Base-by-base conservation (phyloP, 2,329 filamentous ascomycete species). In the Leptographium flavum region DNA sequence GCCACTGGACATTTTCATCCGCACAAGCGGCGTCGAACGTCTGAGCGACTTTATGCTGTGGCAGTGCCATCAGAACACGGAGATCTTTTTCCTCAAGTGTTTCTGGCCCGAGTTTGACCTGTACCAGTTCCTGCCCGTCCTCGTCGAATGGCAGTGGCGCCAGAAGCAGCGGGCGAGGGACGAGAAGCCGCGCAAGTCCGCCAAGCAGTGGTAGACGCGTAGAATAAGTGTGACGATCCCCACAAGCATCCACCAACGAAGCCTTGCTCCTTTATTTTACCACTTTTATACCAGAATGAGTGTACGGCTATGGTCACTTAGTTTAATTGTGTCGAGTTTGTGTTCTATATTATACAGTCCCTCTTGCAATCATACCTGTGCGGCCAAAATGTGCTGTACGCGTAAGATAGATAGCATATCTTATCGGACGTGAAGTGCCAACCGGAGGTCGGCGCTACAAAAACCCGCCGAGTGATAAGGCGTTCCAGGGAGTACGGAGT, bases 11-110 rank as follows among this genome's bases (percentile, higher is more conserved):
- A 73, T 98, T 13, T 79, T 98, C 45, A 74, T 98, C 42, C 79
- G 92, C 42, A 98, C 92, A 5, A 95, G 87, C 50, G 90, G 88
- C 25, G 92, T 98, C 14, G 83, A 88, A 61, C 76, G 92, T 41
- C 68, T 98, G 48, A 95, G 87, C 58, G 92, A 98, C 60, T 98
- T 96, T 56, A 92, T 98, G 88, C 78, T 98, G 30, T 98, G 92
- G 92, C 92, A 98, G 63, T 92, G 86, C 56, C 88, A 96, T 58
- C 78, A 94, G 58, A 73, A 90, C 51, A 95, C 92, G 0, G 83
- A 94, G 49, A 83, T 98, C 52, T 86, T 93, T 48, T 98, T 96
- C 59, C 65, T 95, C 46, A 76, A 94, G 55, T 92, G 86, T 52
- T 70, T 94, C 50, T 98, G 92, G 92, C 92, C 92, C 2, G 87